A percentile compares a stretch with the other conserved stretches of the same genome.
Evolutionary conservation across 164 flowering plant species (phyloP).

Genomic region (Vitis labrusca): DNA sequence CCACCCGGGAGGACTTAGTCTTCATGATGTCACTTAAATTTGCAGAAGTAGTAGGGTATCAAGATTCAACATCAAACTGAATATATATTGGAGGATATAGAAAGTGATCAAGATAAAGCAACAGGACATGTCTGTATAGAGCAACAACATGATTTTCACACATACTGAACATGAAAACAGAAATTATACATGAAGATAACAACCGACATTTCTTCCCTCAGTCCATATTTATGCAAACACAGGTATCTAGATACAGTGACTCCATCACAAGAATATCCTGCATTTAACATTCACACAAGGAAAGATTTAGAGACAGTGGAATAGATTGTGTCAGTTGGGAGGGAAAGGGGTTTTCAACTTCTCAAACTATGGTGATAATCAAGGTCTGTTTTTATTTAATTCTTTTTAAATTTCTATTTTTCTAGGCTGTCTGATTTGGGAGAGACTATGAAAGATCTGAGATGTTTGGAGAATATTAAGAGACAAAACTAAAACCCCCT

Average conservation of each 20-base stretch:
- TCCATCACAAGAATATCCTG: slow-evolving; percentile 1
- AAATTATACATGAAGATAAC: no score
- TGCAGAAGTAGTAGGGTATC: no score
- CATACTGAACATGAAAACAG: no score
- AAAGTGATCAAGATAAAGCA: background rate
- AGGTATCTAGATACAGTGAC: background rate
- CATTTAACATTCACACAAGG: background rate
- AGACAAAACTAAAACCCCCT: background rate
- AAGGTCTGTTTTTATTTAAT: no score
- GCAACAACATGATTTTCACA: background rate
- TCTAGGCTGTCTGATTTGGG: no score
- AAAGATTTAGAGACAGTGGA: background rate
- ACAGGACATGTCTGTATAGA: background rate
- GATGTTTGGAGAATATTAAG: no score
- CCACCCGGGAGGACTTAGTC: no score
- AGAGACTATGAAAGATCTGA: background rate
- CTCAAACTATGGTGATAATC: no score
- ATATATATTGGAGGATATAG: no score
- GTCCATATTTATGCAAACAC: background rate
- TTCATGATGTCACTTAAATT: no score
- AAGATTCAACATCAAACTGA: no score
- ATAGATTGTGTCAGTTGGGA: background rate
- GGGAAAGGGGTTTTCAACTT: background rate
- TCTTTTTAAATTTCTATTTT: no score
- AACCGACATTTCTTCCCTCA: background rate